Evolutionary conservation across 495 filamentous ascomycete species (phyloP).

Genomic region (Penicillium macrosclerotiorum): DNA sequence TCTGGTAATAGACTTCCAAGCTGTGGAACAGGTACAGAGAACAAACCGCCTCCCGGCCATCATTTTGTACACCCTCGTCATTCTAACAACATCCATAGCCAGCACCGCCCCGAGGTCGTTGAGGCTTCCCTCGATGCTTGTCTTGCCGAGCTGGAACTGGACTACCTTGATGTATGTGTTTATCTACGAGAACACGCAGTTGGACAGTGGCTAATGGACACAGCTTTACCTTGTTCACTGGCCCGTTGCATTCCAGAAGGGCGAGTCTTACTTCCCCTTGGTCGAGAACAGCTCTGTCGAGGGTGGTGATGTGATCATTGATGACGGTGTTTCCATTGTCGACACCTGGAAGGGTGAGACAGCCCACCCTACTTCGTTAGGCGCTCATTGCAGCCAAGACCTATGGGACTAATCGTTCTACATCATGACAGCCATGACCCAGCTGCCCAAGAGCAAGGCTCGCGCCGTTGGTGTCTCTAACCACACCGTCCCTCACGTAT

Average conservation of each 20-base stretch:
- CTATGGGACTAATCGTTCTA: neutral
- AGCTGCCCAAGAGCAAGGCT: conserved; percentile 51
- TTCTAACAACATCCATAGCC: conserved; percentile 22
- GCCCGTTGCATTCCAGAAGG: conserved; percentile 48
- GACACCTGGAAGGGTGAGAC: conserved; percentile 49
- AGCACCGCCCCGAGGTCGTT: conserved; percentile 47
- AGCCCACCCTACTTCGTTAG: neutral
- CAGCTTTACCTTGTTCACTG: conserved; percentile 54
- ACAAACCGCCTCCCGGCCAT: neutral
- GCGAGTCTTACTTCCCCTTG: conserved; percentile 44
- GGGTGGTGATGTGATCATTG: conserved; percentile 42
- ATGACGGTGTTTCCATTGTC: conserved; percentile 47
- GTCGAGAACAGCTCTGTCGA: conserved; percentile 32
- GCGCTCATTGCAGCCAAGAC: neutral
- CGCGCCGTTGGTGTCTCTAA: conserved; percentile 53
- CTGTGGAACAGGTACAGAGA: conserved; percentile 38
- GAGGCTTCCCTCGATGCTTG: conserved; percentile 46
- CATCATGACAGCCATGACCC: conserved; percentile 38
- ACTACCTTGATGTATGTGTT: conserved; percentile 45
- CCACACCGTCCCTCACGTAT: conserved; percentile 44
- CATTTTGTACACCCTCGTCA: no score
- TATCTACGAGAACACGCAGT: neutral
- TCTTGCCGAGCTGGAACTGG: conserved; percentile 46
- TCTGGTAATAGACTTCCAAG: conserved; percentile 42
- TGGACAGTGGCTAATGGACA: conserved; percentile 1